Evolutionary conservation across 108 stramenopile genomes (phyloP), one percentile per base, ranked within the genome.

Genomic region (Skeletonema marinoi): DNA sequence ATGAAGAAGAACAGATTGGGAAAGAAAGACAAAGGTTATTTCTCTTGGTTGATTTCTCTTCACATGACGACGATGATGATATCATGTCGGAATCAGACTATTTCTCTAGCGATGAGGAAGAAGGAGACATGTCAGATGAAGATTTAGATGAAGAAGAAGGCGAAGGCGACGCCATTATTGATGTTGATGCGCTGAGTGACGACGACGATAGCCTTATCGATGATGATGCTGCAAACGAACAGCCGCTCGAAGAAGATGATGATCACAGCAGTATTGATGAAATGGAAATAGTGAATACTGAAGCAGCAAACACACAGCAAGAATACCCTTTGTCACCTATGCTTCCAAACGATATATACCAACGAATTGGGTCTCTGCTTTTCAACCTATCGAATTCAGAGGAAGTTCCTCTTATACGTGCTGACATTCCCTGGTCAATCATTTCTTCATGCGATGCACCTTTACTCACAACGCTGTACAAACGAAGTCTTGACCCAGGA

Each of bases 1-100:
- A 73, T 38, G 87, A 93, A 38, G 88, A 86, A 3, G 85, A 90
- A n/a, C 48, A 11, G 8, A 67, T 87, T 35, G 83, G 82, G 5
- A 76, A 75, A 60, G 89, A 93, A 78, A 87, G 78, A 32, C 36
- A 61, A 31, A 51, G 42, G 16, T 68, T 73, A 31, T 50, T 67
- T 46, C 66, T 73, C 29, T 71, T 80, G 48, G 21, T 29, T 56
- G 71, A 80, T 58, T 73, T 72, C 60, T 39, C 31, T 10, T 59
- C 51, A n/a, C 62, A 70, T 32, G 68, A 74, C 42, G 75, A 67
- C 17, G 75, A 76, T 25, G 54, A 29, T 2, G 54, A 56, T 25
- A 25, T 29, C 54, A 56, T 56, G 16, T 68, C 36, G 17, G 60
- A 68, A 29, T 75, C 74, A 12, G 50, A 62, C n/a, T 60, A 76